A percentile compares a stretch with the other conserved stretches of the same genome.
These are phyloP conservation scores for Trypanosoma scelopori DNA, from an alignment of 208 protist genomes.

Conservation along the genomic window DNA sequence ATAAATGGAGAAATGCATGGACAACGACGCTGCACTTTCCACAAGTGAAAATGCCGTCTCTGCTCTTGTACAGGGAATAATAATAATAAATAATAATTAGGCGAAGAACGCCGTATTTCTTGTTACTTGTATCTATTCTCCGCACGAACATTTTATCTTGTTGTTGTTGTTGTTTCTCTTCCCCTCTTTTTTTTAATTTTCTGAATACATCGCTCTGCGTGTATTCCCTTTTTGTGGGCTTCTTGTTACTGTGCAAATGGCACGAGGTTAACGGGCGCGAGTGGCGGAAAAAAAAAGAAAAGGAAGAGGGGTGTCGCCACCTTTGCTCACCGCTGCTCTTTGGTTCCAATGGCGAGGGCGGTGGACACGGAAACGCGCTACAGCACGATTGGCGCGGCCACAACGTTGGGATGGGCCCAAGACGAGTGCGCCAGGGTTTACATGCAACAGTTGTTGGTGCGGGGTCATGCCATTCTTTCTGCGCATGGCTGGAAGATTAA, in stretches of 20 bases:
- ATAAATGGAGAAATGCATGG: slow-evolving; percentile 2
- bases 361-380: neutral
- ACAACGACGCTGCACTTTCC: no score
- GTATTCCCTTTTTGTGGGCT: no score
- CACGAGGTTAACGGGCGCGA: no score
- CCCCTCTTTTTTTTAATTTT: slow-evolving; percentile 20
- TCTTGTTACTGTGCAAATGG: no score
- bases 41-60: no score
- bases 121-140: slow-evolving; percentile 12
- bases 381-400: slow-evolving; percentile 33
- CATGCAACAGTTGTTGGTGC: slow-evolving; percentile 65
- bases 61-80: no score
- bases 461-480: slow-evolving; percentile 44
- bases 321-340: neutral
- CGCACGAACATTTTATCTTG: no score
- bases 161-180: no score
- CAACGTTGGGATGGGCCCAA: slow-evolving; percentile 59
- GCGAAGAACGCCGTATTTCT: no score
- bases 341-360: neutral
- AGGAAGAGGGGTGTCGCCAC: neutral
- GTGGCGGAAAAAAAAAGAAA: neutral
- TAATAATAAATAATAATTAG: no score
- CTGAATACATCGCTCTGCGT: no score
- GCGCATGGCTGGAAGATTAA: slow-evolving; percentile 62
- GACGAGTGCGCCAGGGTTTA: slow-evolving; percentile 66